phyloP scores from a whole-genome alignment of 768 basidiomycete genomes.

The Xerocomus brunneocitrinus region DNA sequence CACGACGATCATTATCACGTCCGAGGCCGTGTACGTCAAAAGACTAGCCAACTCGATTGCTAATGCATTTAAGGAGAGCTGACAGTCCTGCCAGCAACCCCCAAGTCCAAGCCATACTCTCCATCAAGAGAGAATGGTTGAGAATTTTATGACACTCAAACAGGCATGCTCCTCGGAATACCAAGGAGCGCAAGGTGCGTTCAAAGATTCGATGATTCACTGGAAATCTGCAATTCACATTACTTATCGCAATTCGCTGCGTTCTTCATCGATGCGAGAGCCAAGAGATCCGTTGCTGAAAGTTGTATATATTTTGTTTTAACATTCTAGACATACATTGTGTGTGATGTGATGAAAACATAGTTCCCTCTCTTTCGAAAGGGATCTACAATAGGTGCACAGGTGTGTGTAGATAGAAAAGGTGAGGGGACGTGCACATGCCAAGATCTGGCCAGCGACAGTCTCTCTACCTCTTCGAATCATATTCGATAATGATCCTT shows the following conservation, averaged over 20 bases:
- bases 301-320: slow-evolving; percentile 31
- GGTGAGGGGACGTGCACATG: slow-evolving; percentile 4
- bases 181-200: slow-evolving; percentile 75
- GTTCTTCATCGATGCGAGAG: slow-evolving; percentile 78
- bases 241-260: slow-evolving; percentile 78
- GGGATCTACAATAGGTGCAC: slow-evolving; percentile 7
- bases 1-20: slow-evolving; percentile 50
- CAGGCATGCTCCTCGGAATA: slow-evolving; percentile 72
- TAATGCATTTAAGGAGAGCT: slow-evolving; percentile 15
- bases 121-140: slow-evolving; percentile 31
- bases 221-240: slow-evolving; percentile 58
- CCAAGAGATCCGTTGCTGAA: slow-evolving; percentile 70
- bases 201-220: slow-evolving; percentile 82
- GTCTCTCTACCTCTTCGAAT: slow-evolving; percentile 2
- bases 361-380: slow-evolving; percentile 2
- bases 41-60: background rate
- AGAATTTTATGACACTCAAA: slow-evolving; percentile 68
- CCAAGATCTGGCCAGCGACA: background rate
- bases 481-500: slow-evolving; percentile 63
- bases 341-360: slow-evolving; percentile 4
- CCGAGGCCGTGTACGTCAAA: slow-evolving; percentile 16
- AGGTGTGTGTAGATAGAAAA: background rate
- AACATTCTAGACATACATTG: slow-evolving; percentile 28
- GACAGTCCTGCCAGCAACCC: slow-evolving; percentile 5
- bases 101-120: slow-evolving; percentile 13